Percentiles rank a stretch among this genome's conserved stretches.
phyloP scores from a whole-genome alignment of 129 eudicot species.

The Ambrosia artemisiifolia region DNA sequence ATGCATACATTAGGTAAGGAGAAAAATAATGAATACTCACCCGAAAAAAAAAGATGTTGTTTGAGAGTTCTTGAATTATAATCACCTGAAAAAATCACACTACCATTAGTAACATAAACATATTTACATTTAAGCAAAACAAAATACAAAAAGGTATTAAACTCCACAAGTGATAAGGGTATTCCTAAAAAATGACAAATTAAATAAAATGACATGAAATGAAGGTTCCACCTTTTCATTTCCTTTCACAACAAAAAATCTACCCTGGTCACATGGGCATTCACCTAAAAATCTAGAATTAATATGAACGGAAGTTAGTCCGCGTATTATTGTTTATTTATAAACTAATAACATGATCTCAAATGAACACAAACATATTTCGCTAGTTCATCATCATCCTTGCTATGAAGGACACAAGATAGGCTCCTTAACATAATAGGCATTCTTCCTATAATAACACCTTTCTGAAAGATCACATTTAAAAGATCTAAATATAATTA shows the following conservation, averaged over 20 bases:
- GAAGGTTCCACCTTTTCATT: conserved; percentile 67
- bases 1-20: neutral
- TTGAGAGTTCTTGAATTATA: conserved; percentile 90
- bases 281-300: conserved; percentile 71
- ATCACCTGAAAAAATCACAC: conserved; percentile 60
- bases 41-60: too few relatives aligned
- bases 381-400: conserved; percentile 88
- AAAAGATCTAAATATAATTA: conserved; percentile 6
- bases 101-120: neutral
- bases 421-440: conserved; percentile 86
- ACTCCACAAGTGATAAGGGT: too few relatives aligned
- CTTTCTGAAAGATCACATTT: conserved; percentile 41
- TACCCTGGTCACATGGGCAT: conserved; percentile 98
- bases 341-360: conserved; percentile 1
- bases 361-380: conserved; percentile 43
- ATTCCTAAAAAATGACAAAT: neutral
- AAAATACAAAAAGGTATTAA: too few relatives aligned
- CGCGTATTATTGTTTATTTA: neutral
- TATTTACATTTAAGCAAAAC: too few relatives aligned
- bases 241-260: conserved; percentile 85
- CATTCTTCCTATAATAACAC: conserved; percentile 72
- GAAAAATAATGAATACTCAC: conserved; percentile 41
- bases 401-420: conserved; percentile 61
- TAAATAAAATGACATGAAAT: too few relatives aligned
- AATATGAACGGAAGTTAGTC: neutral